Evolutionary conservation across 164 flowering plant genomes (phyloP), one percentile per base, ranked within the genome.

Genomic region (Cinnamomum micranthum): DNA sequence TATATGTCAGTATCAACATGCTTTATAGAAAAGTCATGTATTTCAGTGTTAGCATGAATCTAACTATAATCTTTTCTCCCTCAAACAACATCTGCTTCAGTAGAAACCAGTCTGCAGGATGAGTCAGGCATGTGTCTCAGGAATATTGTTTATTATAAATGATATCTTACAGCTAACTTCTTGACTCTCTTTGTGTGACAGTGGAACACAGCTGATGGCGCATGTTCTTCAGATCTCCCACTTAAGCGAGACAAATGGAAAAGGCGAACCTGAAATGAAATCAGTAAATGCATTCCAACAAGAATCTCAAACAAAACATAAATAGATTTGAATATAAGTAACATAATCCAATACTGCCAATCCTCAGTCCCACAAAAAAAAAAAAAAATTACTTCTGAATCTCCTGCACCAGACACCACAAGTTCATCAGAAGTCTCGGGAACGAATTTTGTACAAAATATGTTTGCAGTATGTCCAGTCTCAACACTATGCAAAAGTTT

Each of bases 341-440:
- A n/a, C 27, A 41, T 41, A 6, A 35, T 51, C 27, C 23, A 31
- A 24, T 24, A 14, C 63, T 67, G 68, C 5, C 14, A 25, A 71
- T 68, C 47, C 33, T 28, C 28, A 25, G 75, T 79, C 73, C 11
- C 47, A 41, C 11, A 41, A 41, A 41, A 41, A 75, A 41, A 41
- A 41, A 41, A 75, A 41, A 62, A 79, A 23, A 74, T 80, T 88
- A 95, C 97, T 79, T 93, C 95, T 68, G 92, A 87, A 87, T 95
- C 99, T 77, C 86, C 97, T 71, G 99, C 99, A 52, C 98, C 97
- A 74, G 99, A 95, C 41, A 85, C 95, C 41, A 95, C 97, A 79
- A 92, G 88, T 78, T 93, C 98, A 87, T 93, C 97, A 70, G 91
- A 89, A 35, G 96, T 92, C 85, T 91, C 99, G 17, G 99, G 99